Evolutionary conservation across 2,329 filamentous ascomycete genomes (phyloP).

Genomic region (Rutstroemia sp.): DNA sequence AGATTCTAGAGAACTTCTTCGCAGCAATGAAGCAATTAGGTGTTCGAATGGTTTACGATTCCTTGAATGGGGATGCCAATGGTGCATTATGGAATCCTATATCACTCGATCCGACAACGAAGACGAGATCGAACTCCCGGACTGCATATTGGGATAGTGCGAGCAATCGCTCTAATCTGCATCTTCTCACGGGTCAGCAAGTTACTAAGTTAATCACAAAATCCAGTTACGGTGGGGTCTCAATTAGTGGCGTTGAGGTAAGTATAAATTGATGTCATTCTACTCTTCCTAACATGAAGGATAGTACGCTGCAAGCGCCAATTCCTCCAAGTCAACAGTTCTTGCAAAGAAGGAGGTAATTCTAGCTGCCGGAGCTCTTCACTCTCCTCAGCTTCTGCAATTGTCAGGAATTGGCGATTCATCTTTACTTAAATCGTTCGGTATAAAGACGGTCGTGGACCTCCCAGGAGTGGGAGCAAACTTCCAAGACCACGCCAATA

Average conservation of each 20-base stretch:
- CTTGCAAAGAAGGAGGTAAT: slow-evolving; percentile 37
- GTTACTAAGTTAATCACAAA: slow-evolving; percentile 3
- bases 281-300: not conserved
- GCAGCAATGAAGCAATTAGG: slow-evolving; percentile 4
- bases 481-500: slow-evolving; percentile 37
- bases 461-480: slow-evolving; percentile 45
- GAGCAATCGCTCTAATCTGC: slow-evolving; percentile 4
- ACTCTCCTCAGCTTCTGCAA: slow-evolving; percentile 45
- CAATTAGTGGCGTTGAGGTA: slow-evolving; percentile 5
- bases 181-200: slow-evolving; percentile 3
- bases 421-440: slow-evolving; percentile 35
- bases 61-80: slow-evolving; percentile 1
- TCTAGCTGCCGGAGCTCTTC: slow-evolving; percentile 42
- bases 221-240: not conserved
- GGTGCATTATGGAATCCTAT: slow-evolving; percentile 5
- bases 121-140: slow-evolving; percentile 4
- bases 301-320: slow-evolving; percentile 1
- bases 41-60: not conserved
- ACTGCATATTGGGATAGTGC: slow-evolving; percentile 5
- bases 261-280: not conserved
- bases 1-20: slow-evolving; percentile 2
- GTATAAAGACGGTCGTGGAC: slow-evolving; percentile 36
- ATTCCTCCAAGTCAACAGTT: slow-evolving; percentile 26
- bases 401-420: slow-evolving; percentile 43
- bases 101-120: slow-evolving; percentile 1